Evolutionary conservation across 1,284 basidiomycete species (phyloP), one percentile per base, ranked within the genome.

Genomic region (Heterobasidion irregulare): DNA sequence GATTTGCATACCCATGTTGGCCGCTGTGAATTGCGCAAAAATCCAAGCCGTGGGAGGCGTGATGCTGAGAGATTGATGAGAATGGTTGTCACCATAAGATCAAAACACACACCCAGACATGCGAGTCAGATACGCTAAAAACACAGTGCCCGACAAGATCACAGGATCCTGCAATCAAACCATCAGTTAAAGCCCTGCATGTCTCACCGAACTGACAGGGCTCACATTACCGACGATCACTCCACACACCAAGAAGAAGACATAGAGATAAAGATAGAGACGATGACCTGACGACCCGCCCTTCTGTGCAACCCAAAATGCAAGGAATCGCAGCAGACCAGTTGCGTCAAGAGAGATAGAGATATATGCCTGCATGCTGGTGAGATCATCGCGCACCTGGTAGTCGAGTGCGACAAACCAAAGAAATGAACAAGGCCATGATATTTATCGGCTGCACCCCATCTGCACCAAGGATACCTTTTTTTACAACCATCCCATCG

Each of bases 391-490:
- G 26, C 26, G 26, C 26, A 26, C 26, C 26, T 5, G 26, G 26
- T 26, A 45, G 15, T 33, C 16, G 32, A 33, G 52, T 9, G 18
- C 56, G 19, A 57, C 60, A 36, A 33, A 79, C 82, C 54, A 98
- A 77, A 1, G 89, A 91, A 61, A 94, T 84, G 72, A 98, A 98
- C 4, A 98, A 75, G 33, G 92, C 90, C 69, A 98, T 82, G 58
- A 98, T 94, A 68, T 97, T 93, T 64, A 95, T 92, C 0, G 96
- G 95, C 61, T 91, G 82, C 44, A 98, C 81, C 2, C 89, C 89
- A 50, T 86, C 86, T 0, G 78, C 72, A 18, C 88, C 88, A 26
- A 88, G 73, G 53, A 89, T 84, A 0, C 94, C 94, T 55, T 80
- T 72, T 6, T 83, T 77, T 32, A 96, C 68, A 75, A 86, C 64